Evolutionary conservation across 2,329 filamentous ascomycete genomes (phyloP), one percentile per base, ranked within the genome.

Genomic region (Exophiala spinifera): DNA sequence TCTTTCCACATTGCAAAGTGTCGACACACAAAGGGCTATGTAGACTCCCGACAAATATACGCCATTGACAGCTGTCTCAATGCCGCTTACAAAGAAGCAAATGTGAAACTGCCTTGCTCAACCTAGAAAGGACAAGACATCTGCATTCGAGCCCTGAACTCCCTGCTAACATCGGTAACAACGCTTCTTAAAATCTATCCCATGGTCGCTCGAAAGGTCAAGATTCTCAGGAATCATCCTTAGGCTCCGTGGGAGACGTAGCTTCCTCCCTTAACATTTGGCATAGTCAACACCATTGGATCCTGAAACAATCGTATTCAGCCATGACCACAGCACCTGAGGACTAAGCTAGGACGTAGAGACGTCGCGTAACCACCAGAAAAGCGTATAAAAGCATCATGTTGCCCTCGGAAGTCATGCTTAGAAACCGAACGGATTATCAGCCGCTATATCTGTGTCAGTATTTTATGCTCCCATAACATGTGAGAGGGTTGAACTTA

Each of bases 401-500:
- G 7, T 13, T 20, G 39, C 39, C 28, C 23, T 43, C 17, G 34
- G 19, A n/a, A 20, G 19, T 21, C n/a, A 20, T 20, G 15, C 19
- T 52, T 34, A 57, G 37, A 60, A 60, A 3, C 57, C 57, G 36
- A 60, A 60, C 36, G 57, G 57, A 34, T 60, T 60, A 33, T 55
- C 44, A 37, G 57, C 57, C 37, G 54, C 57, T 60, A 31, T 13
- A 42, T 2, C 31, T 25, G 33, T 40, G 54, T 60, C 45, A 60
- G 54, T 46, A 19, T 23, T 36, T 21, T 7, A 44, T n/a, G 1
- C 5, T 43, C 10, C 2, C 1, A 60, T 14, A 19, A 43, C 48
- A 63, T 59, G 60, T 56, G 23, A 53, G 25, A 43, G 45, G 55
- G 43, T 23, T 14, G 28, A 54, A 91, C 92, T 87, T 86, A 97